phyloP scores from a whole-genome alignment of 495 filamentous ascomycete species.

The Penicillium coprophilum region DNA sequence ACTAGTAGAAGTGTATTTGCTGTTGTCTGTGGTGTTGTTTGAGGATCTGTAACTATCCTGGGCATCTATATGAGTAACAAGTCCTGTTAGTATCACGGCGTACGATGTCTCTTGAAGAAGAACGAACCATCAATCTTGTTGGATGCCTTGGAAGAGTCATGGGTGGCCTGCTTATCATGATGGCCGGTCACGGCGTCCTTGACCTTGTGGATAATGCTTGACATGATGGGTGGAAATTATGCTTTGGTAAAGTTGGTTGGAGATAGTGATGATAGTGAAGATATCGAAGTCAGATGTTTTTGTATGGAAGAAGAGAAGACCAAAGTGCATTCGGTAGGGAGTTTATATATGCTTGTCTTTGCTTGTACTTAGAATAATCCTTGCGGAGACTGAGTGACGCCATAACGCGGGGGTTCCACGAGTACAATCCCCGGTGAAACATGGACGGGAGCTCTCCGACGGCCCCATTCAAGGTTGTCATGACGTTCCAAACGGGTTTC shows the following conservation, averaged over 20 bases:
- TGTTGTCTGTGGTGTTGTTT: constrained; percentile 3
- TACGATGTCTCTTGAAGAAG: not conserved
- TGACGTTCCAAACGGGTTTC: constrained; percentile 23
- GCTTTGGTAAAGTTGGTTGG: not conserved
- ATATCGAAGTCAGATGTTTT: not conserved
- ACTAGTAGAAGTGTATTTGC: constrained; percentile 14
- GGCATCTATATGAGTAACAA: constrained; percentile 48
- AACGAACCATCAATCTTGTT: constrained; percentile 14
- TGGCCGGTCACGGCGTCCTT: constrained; percentile 62
- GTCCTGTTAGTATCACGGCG: constrained; percentile 34
- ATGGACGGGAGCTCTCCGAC: not conserved
- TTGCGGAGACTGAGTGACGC: constrained; percentile 19
- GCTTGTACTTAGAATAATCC: not conserved
- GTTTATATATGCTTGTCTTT: constrained; percentile 5
- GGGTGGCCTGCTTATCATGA: constrained; percentile 41
- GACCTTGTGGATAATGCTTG: constrained; percentile 67
- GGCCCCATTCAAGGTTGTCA: constrained; percentile 10
- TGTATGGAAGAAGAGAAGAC: not conserved
- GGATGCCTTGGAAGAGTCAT: constrained; percentile 34
- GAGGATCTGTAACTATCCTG: constrained; percentile 15
- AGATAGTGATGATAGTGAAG: not conserved
- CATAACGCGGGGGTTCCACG: constrained; percentile 18
- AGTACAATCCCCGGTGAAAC: constrained; percentile 2
- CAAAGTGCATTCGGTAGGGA: not conserved
- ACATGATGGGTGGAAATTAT: constrained; percentile 51